These are phyloP conservation scores for Verbascum thapsus DNA, from an alignment of 257 asterid species.

Conservation along the genomic window DNA sequence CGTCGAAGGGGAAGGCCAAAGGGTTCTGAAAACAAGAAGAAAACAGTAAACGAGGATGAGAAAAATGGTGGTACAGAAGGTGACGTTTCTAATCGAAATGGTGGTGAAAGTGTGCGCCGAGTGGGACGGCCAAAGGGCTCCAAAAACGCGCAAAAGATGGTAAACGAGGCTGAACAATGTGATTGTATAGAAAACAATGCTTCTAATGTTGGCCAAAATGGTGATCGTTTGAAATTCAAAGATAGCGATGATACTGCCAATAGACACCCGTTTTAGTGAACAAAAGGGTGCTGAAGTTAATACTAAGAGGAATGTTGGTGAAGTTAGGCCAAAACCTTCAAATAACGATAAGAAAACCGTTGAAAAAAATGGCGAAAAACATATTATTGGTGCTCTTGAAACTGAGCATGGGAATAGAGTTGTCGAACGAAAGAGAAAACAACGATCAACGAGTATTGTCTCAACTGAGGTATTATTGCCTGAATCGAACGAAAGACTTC, in stretches of 20 bases:
- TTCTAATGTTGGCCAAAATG: background rate
- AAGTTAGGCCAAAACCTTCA: slow-evolving; percentile 26
- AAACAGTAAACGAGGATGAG: slow-evolving; percentile 6
- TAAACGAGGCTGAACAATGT: background rate
- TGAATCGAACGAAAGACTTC: slow-evolving; percentile 10
- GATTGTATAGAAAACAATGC: background rate
- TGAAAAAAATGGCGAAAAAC: slow-evolving; percentile 16
- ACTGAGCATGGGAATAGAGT: too few relatives aligned
- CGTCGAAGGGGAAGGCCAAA: slow-evolving; percentile 21
- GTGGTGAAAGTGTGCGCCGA: background rate
- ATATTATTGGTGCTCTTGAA: too few relatives aligned
- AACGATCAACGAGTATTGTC: background rate
- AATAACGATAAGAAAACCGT: slow-evolving; percentile 20
- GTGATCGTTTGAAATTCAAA: background rate
- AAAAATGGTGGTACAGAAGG: too few relatives aligned
- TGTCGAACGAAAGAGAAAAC: background rate
- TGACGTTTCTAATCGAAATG: too few relatives aligned
- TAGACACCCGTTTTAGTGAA: too few relatives aligned
- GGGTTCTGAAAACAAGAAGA: slow-evolving; percentile 27
- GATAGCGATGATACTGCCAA: slow-evolving; percentile 4
- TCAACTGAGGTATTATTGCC: background rate
- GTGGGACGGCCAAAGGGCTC: slow-evolving; percentile 33
- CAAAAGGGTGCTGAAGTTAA: background rate
- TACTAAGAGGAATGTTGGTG: slow-evolving; percentile 11
- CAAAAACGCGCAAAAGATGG: slow-evolving; percentile 26